Base-by-base conservation (phyloP, 2,329 filamentous ascomycete genomes). In the Arthrobotrys conoides region DNA sequence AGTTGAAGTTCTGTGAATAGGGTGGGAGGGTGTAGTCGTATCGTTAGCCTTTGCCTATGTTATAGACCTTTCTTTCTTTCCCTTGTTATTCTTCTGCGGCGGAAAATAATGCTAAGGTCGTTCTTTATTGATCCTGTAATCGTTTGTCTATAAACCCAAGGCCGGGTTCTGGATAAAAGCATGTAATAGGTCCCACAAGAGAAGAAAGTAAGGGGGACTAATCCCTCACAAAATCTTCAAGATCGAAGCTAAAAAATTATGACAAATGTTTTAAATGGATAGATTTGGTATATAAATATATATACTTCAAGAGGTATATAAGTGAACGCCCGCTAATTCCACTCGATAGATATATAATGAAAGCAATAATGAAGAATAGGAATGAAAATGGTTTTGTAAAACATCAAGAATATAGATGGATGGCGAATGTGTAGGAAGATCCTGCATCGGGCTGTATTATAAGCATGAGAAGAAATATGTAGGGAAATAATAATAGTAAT, bases 321-420 rank as follows among this genome's bases (percentile, higher is more conserved):
- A 30, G 27, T 48, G 5, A 41, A 76, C 30, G 65, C 53, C 36
- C 44, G 49, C 70, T 46, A 80, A 73, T 70, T 33, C 57, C 61
- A 55, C 75, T 69, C 71, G 18, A 80, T 51, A 55, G 27, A 44
- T 33, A 44, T n/a, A n/a, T 30, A 30, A 30, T 6, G 27, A 30
- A 30, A 30, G 27, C n/a, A n/a, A 30, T 30, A 30, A 30, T 3
- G 27, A 30, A 10, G 30, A 57, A 36, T 5, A 46, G 16, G 6
- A 46, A 41, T 41, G 14, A 41, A 41, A 41, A 30, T 16, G 14
- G 38, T 41, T 12, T 48, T 41, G 30, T 33, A 20, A 70, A 61
- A 70, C 1, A 24, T 14, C 20, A 27, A 69, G 8, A 18, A 24
- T 18, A 55, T 33, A 18, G 46, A 49, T 3, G 18, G 44, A 46